Percentiles rank a stretch among this genome's conserved stretches.
These are phyloP conservation scores for Venturia effusa DNA, from an alignment of 2,329 filamentous ascomycete genomes.

Conservation along the genomic window DNA sequence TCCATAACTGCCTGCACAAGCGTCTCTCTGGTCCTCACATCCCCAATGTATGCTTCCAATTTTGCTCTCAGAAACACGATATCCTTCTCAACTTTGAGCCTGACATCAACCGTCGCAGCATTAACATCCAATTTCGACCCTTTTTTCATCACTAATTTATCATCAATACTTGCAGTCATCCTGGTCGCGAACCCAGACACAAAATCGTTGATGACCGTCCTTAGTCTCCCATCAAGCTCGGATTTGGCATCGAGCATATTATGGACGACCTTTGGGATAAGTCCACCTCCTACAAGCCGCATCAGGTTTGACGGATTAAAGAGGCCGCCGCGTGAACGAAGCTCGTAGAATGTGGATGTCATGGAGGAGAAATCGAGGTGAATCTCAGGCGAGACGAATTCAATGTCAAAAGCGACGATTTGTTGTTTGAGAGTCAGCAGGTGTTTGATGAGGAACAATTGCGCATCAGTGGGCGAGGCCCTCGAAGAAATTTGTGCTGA, in stretches of 20 bases:
- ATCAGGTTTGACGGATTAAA: conserved; percentile 56
- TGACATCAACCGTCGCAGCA: conserved; percentile 32
- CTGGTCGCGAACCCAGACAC: conserved; percentile 45
- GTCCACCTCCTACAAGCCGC: conserved; percentile 40
- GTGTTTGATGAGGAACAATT: conserved; percentile 91
- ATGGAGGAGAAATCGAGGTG: conserved; percentile 56
- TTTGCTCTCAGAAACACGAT: conserved; percentile 44
- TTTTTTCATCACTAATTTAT: conserved; percentile 16
- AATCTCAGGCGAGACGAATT: conserved; percentile 55
- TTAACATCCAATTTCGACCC: conserved; percentile 5
- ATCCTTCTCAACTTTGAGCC: conserved; percentile 46
- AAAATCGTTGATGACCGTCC: conserved; percentile 56
- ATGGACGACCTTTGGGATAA: conserved; percentile 55
- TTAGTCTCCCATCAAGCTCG: conserved; percentile 51
- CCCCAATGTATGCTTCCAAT: conserved; percentile 52
- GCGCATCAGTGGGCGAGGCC: conserved; percentile 58
- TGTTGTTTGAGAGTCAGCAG: conserved; percentile 92
- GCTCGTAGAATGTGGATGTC: conserved; percentile 56
- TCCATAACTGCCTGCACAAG: conserved; percentile 56
- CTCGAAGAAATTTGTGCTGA: conserved; percentile 58
- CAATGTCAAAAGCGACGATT: conserved; percentile 91
- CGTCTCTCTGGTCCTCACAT: conserved; percentile 53
- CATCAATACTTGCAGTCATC: conserved; percentile 41
- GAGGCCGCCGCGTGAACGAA: conserved; percentile 52
- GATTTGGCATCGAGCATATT: conserved; percentile 64